Evolutionary conservation across 1,139 yeast genomes (phyloP).

Genomic region (Zygoascus meyerae): DNA sequence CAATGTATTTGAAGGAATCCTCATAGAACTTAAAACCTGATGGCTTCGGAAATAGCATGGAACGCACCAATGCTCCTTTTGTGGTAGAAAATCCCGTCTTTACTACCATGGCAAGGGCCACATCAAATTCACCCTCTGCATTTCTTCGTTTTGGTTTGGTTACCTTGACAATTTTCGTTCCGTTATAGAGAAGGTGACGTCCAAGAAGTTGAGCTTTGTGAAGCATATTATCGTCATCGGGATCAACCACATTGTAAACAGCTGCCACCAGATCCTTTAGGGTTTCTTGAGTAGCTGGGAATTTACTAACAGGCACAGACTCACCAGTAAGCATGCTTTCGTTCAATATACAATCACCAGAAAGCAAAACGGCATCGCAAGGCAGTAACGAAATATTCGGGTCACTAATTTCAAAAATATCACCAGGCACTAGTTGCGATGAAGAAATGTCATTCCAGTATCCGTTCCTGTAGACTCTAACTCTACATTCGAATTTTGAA

Average conservation of each 20-base stretch:
- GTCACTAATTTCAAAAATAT: constrained; percentile 83
- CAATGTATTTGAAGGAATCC: constrained; percentile 93
- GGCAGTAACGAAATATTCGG: constrained; percentile 72
- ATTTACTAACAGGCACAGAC: constrained; percentile 89
- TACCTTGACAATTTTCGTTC: constrained; percentile 81
- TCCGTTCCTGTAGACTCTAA: constrained; percentile 86
- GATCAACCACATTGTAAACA: not conserved
- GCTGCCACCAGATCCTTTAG: constrained; percentile 42
- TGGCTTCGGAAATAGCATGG: constrained; percentile 96
- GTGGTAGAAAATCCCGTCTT: constrained; percentile 94
- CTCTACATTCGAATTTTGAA: constrained; percentile 68
- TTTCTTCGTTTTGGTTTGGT: constrained; percentile 49
- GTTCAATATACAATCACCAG: constrained; percentile 91
- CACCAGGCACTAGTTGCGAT: constrained; percentile 91
- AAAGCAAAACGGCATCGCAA: constrained; percentile 78
- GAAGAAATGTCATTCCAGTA: constrained; percentile 86
- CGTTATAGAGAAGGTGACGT: constrained; percentile 73
- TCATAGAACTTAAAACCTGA: constrained; percentile 87
- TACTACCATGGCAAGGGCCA: constrained; percentile 81
- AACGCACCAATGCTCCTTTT: constrained; percentile 88
- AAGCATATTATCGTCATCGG: not conserved
- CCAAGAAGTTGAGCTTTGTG: constrained; percentile 38
- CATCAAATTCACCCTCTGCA: constrained; percentile 43
- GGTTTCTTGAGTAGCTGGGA: constrained; percentile 58
- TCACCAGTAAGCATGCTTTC: constrained; percentile 98